Evolutionary conservation across 495 filamentous ascomycete genomes (phyloP), one percentile per base, ranked within the genome.

Genomic region (Hypoxylon perforatum): DNA sequence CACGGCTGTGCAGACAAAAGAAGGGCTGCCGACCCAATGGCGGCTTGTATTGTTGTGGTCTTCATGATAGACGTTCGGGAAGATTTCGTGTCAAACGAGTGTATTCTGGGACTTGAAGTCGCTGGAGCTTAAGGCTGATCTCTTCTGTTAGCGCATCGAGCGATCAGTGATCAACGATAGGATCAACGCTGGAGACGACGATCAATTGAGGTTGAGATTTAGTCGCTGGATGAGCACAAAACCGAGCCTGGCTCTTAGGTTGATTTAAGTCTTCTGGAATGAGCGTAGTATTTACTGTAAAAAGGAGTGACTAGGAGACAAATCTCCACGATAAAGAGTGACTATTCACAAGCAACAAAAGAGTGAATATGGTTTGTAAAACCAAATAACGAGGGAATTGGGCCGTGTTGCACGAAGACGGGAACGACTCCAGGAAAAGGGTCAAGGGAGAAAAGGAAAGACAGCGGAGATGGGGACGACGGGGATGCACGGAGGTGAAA

Each of bases 21-120:
- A 18, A 84, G 42, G n/a, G 78, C 62, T 52, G 80, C 81, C 69
- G 81, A 79, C 72, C 79, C 81, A 56, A 86, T 49, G 64, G 77
- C 78, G 71, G 80, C 76, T 61, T 81, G 77, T 61, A 82, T 72
- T 59, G 80, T 80, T 38, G 77, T 72, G 75, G 82, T 61, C 75
- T 77, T 85, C 83, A 86, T 86, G 51, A 63, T 51, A 28, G 12
- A 36, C 51, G 25, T 50, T 38, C 10, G 25, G 41, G 38, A 45
- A 30, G 35, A 41, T 64, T 60, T 70, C 48, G 70, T 61, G 51
- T 53, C 59, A 61, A 67, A 67, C 52, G 58, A 67, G 58, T 60
- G 64, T 60, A 51, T 33, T 33, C 39, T 57, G 17, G 30, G 21
- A 42, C 7, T 12, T 42, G 25, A 22, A 41, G 48, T 30, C 52